A percentile compares a stretch with the other conserved stretches of the same genome.
phyloP scores from a whole-genome alignment of 306 rosid genomes.

The Quercus glauca region DNA sequence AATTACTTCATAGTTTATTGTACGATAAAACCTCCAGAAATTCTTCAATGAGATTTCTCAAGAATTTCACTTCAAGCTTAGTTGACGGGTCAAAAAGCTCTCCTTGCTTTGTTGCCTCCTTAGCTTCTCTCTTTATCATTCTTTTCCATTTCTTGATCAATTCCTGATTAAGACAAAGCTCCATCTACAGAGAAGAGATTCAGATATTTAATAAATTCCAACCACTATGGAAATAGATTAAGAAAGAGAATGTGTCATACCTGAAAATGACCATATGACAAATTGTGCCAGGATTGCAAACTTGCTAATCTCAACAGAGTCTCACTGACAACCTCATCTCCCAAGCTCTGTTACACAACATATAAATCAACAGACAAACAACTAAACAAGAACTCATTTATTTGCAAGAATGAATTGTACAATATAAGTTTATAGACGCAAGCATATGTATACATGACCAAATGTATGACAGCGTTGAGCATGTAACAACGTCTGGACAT shows the following conservation, averaged over 20 bases:
- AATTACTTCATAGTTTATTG: conserved; percentile 14
- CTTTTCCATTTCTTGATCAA: conserved; percentile 95
- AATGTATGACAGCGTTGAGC: not conserved
- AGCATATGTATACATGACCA: not conserved
- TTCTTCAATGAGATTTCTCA: conserved; percentile 82
- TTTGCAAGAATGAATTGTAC: not conserved
- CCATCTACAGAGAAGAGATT: conserved; percentile 58
- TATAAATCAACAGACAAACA: not conserved
- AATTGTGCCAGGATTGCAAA: conserved; percentile 87
- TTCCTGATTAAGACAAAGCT: conserved; percentile 80
- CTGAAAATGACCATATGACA: conserved; percentile 96
- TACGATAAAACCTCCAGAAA: conserved; percentile 69
- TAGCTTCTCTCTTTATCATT: conserved; percentile 62
- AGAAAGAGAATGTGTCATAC: conserved; percentile 36
- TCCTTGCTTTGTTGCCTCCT: conserved; percentile 70
- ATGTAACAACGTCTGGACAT: not conserved
- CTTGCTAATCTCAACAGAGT: conserved; percentile 79
- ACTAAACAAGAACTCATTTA: not conserved
- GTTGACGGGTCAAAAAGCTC: conserved; percentile 56
- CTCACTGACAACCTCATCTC: conserved; percentile 90
- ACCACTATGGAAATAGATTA: conserved; percentile 9
- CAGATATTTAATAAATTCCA: conserved; percentile 16
- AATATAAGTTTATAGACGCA: not conserved
- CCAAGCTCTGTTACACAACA: conserved; percentile 74
- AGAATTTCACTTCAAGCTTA: conserved; percentile 69